Evolutionary conservation across 345 rosid genomes (phyloP).

Genomic region (Hibiscus trionum): DNA sequence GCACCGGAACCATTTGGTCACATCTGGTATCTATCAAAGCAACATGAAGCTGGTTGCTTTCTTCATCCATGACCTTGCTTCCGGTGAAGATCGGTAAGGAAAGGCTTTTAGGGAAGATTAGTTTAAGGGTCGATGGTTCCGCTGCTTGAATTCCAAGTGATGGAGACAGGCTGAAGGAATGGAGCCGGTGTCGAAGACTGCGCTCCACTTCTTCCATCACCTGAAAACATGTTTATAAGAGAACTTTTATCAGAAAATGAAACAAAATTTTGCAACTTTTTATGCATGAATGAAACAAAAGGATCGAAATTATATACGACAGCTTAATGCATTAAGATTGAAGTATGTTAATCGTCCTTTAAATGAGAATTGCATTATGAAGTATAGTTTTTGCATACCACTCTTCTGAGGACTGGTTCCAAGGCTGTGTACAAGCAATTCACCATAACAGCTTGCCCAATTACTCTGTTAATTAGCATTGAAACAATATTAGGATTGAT

Average conservation of each 20-base stretch:
- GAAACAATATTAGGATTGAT: not conserved
- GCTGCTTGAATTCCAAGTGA: conserved; percentile 37
- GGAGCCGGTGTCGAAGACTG: conserved; percentile 30
- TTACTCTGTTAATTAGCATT: conserved; percentile 34
- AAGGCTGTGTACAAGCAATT: conserved; percentile 43
- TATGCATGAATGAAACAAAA: not conserved
- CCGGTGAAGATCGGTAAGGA: conserved; percentile 25
- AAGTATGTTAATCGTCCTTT: too few relatives aligned
- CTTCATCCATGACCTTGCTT: conserved; percentile 47
- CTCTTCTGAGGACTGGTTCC: conserved; percentile 75
- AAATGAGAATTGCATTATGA: too few relatives aligned
- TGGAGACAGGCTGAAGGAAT: conserved; percentile 32
- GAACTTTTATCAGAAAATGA: not conserved
- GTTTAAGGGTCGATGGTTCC: conserved; percentile 35
- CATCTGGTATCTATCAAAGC: conserved; percentile 32
- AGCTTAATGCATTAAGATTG: not conserved
- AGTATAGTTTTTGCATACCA: conserved; percentile 37
- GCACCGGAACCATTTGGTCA: conserved; percentile 7
- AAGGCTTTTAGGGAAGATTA: conserved; percentile 27
- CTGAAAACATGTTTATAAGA: conserved; percentile 23
- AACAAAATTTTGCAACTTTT: not conserved
- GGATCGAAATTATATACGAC: not conserved
- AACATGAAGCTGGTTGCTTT: conserved; percentile 45
- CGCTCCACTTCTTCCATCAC: conserved; percentile 73
- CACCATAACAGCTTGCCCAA: conserved; percentile 45